Evolutionary conservation across 2,329 filamentous ascomycete species (phyloP).

Genomic region (Teratosphaeria destructans): DNA sequence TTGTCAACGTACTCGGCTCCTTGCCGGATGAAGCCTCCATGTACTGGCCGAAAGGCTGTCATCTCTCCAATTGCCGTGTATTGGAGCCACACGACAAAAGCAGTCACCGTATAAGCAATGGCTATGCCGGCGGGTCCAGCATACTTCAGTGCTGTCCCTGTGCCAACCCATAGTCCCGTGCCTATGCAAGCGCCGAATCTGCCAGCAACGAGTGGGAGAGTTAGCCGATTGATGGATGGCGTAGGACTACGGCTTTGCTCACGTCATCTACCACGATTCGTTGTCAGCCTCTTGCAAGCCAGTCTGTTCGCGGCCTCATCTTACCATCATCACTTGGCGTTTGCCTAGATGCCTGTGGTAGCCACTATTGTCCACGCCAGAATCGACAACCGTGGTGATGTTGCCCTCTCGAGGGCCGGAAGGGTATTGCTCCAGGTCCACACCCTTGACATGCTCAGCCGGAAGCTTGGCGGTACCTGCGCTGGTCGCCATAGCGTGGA

Average conservation of each 20-base stretch:
- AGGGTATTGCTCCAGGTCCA: not conserved
- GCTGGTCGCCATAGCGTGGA: not conserved
- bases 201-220: too few species aligned
- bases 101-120: conserved; percentile 25
- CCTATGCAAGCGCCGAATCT: not conserved
- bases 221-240: too few species aligned
- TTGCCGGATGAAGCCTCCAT: conserved; percentile 26
- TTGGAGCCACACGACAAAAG: conserved; percentile 25
- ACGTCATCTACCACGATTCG: not conserved
- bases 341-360: conserved; percentile 24
- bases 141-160: conserved; percentile 21
- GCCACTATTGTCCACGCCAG: conserved; percentile 16
- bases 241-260: too few species aligned
- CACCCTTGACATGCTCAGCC: not conserved
- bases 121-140: conserved; percentile 26
- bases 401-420: not conserved
- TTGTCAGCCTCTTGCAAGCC: not conserved
- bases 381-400: not conserved
- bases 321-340: conserved; percentile 31
- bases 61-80: conserved; percentile 24
- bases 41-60: conserved; percentile 15
- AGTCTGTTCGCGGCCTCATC: conserved; percentile 5
- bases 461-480: not conserved
- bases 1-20: conserved; percentile 24
- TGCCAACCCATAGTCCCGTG: not conserved